Conservation (phyloP, 2,329 filamentous ascomycete genomes). For the Ascochyta clinopodiicola region DNA sequence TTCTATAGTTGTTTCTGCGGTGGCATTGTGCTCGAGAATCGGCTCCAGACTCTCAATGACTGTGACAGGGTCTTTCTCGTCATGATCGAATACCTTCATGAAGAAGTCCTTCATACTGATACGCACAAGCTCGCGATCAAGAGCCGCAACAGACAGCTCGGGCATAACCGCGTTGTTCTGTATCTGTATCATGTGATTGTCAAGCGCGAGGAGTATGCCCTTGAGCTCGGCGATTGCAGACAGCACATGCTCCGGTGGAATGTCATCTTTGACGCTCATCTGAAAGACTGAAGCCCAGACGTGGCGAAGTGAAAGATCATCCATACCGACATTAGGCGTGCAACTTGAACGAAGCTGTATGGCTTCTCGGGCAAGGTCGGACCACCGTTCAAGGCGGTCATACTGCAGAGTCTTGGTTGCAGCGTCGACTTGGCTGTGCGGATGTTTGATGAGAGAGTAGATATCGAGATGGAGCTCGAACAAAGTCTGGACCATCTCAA, state of each 20-base stretch:
- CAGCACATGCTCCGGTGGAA: constrained; percentile 65
- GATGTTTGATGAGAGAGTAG: constrained; percentile 67
- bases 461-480: constrained; percentile 73
- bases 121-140: constrained; percentile 89
- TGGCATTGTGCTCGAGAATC: constrained; percentile 72
- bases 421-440: constrained; percentile 62
- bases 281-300: constrained; percentile 71
- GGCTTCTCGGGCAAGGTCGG: constrained; percentile 61
- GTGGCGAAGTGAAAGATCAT: constrained; percentile 64
- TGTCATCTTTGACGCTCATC: constrained; percentile 62
- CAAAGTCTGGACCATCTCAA: constrained; percentile 65
- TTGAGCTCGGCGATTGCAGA: constrained; percentile 70
- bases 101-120: constrained; percentile 98
- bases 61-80: constrained; percentile 78
- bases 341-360: constrained; percentile 51
- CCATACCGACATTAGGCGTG: constrained; percentile 31
- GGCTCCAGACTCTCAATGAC: constrained; percentile 94
- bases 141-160: constrained; percentile 79
- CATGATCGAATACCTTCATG: constrained; percentile 83
- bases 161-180: constrained; percentile 89
- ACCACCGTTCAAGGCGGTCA: constrained; percentile 68
- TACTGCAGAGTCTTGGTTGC: constrained; percentile 61
- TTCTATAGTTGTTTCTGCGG: neutral
- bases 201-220: constrained; percentile 56
- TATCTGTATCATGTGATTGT: constrained; percentile 64